These are phyloP conservation scores for Blastomyces emzantsi DNA, from an alignment of 2,329 filamentous ascomycete species.

Conservation along the genomic window DNA sequence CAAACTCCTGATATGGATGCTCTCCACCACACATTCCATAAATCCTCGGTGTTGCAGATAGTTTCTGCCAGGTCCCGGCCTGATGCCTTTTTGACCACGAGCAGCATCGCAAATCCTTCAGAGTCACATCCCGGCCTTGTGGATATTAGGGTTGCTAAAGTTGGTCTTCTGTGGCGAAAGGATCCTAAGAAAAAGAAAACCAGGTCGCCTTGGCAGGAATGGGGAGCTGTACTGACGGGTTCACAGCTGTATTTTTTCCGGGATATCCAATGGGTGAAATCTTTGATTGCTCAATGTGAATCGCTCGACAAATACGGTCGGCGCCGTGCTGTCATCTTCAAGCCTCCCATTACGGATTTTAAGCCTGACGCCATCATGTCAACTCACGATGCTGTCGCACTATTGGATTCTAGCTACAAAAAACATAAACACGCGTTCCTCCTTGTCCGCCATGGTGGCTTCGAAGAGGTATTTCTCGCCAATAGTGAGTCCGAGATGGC, in stretches of 20 bases:
- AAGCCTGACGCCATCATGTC: conserved; percentile 92
- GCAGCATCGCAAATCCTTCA: conserved; percentile 72
- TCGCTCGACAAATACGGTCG: conserved; percentile 68
- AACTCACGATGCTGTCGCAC: conserved; percentile 81
- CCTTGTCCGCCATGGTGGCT: conserved; percentile 74
- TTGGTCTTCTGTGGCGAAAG: conserved; percentile 90
- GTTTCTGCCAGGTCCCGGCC: conserved; percentile 87
- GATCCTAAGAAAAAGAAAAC: conserved; percentile 89
- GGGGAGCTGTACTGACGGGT: conserved; percentile 93
- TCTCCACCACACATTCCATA: conserved; percentile 81
- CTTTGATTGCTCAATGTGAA: conserved; percentile 79
- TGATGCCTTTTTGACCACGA: conserved; percentile 87
- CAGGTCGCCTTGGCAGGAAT: conserved; percentile 95
- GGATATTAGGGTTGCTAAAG: conserved; percentile 95
- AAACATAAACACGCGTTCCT: conserved; percentile 92
- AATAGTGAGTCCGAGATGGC: conserved; percentile 89
- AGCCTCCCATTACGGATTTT: conserved; percentile 80
- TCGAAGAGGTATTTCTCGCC: conserved; percentile 85
- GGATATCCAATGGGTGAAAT: conserved; percentile 87
- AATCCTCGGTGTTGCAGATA: conserved; percentile 86
- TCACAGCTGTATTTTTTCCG: conserved; percentile 96
- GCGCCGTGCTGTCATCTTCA: conserved; percentile 74
- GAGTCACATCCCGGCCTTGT: conserved; percentile 88
- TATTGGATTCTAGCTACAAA: conserved; percentile 78
- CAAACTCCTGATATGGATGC: conserved; percentile 68